These are phyloP conservation scores for Tetrahymena malaccensis DNA, from an alignment of 73 alveolate genomes.

Conservation along the genomic window DNA sequence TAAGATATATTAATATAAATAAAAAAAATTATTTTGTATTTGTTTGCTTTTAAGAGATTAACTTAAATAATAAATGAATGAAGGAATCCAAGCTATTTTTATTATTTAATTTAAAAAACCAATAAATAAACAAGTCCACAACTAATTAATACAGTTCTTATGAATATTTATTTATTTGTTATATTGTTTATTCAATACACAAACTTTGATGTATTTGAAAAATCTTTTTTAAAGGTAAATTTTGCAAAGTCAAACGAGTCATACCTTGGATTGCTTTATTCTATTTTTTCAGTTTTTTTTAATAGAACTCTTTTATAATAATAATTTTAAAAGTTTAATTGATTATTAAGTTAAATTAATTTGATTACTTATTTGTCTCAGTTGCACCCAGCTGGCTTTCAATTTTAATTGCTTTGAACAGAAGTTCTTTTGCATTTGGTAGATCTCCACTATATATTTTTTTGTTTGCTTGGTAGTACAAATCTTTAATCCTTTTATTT, in stretches of 20 bases:
- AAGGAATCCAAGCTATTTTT: no score
- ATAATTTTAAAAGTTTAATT: not conserved
- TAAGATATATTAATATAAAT: no score
- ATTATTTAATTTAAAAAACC: no score
- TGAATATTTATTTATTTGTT: no score
- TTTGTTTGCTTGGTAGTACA: slow-evolving; percentile 56
- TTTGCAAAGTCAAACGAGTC: slow-evolving; percentile 25
- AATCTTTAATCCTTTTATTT: slow-evolving; percentile 45
- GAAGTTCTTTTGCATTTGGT: slow-evolving; percentile 58
- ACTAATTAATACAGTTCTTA: no score
- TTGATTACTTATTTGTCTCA: slow-evolving; percentile 8
- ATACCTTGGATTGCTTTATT: not conserved
- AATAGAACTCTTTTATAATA: slow-evolving; percentile 1
- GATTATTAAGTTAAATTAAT: not conserved
- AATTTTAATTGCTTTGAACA: slow-evolving; percentile 59
- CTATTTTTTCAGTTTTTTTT: not conserved
- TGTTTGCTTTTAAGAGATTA: no score
- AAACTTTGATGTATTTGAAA: not conserved
- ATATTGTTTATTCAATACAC: not conserved
- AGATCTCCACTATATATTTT: slow-evolving; percentile 69
- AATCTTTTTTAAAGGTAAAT: slow-evolving; percentile 11
- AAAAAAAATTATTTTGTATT: no score
- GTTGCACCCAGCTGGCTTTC: slow-evolving; percentile 43
- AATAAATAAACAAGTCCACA: no score
- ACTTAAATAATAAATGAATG: no score